Conservation (phyloP, 2,329 filamentous ascomycete species). For the Penicillium sclerotiorum region DNA sequence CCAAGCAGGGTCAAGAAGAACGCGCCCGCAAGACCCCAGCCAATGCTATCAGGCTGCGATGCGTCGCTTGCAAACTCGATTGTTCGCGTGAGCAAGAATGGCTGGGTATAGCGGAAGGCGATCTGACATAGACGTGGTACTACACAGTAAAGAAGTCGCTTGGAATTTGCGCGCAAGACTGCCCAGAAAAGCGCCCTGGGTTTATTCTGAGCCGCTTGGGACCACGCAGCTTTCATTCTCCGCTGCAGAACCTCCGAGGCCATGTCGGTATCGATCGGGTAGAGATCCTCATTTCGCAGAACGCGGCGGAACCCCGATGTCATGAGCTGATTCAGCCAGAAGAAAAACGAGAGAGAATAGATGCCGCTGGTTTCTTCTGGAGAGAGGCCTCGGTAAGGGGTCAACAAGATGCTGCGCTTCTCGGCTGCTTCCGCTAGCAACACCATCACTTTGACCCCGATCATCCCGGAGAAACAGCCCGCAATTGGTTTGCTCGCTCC, state of each 20-base stretch:
- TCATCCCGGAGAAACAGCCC: conserved; percentile 2
- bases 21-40: conserved; percentile 10
- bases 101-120: conserved; percentile 28
- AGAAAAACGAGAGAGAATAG: conserved; percentile 49
- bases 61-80: conserved; percentile 21
- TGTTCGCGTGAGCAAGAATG: conserved; percentile 29
- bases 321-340: conserved; percentile 54
- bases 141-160: background rate
- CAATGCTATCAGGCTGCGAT: conserved; percentile 1
- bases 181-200: conserved; percentile 2
- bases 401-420: conserved; percentile 40
- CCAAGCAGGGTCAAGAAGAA: conserved; percentile 11
- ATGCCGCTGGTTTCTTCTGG: conserved; percentile 53
- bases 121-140: conserved; percentile 25
- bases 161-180: background rate
- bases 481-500: background rate
- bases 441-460: conserved; percentile 44
- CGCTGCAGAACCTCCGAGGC: background rate
- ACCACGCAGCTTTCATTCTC: background rate
- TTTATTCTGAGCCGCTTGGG: background rate
- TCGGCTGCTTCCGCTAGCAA: conserved; percentile 45
- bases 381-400: conserved; percentile 40
- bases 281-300: conserved; percentile 2
- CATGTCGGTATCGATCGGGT: conserved; percentile 5
- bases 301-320: conserved; percentile 40